phyloP scores from a whole-genome alignment of 1,139 yeast genomes.

The Yamadazyma triangularis region DNA sequence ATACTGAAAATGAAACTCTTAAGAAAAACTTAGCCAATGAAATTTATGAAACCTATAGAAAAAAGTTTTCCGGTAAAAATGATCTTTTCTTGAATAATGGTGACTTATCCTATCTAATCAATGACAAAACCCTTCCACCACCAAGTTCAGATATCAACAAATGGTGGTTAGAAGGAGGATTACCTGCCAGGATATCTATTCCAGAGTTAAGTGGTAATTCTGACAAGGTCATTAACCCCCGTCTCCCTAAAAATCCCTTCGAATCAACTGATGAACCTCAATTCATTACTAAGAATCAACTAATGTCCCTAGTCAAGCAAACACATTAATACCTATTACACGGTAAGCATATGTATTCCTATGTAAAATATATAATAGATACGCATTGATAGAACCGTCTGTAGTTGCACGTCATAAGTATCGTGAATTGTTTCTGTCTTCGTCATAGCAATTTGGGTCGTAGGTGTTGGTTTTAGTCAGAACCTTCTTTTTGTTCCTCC shows the following conservation, averaged over 20 bases:
- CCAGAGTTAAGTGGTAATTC: conserved; percentile 33
- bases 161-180: conserved; percentile 91
- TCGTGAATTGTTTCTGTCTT: too few relatives aligned
- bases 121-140: conserved; percentile 58
- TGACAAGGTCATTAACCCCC: conserved; percentile 58
- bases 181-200: conserved; percentile 62
- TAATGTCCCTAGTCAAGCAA: too few relatives aligned
- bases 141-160: conserved; percentile 79
- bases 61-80: conserved; percentile 39
- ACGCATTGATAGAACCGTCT: too few relatives aligned
- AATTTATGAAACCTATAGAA: conserved; percentile 54
- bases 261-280: conserved; percentile 31
- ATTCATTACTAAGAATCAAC: conserved; percentile 24
- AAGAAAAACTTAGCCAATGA: conserved; percentile 55
- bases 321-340: too few relatives aligned
- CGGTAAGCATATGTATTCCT: too few relatives aligned
- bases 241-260: conserved; percentile 69
- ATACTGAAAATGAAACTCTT: conserved; percentile 61
- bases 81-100: conserved; percentile 30
- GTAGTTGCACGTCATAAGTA: too few relatives aligned
- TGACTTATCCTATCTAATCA: conserved; percentile 26
- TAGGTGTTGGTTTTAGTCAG: too few relatives aligned
- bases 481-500: conserved; percentile 1
- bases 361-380: too few relatives aligned
- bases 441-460: too few relatives aligned